Percentiles rank a stretch among this genome's conserved stretches.
phyloP scores from a whole-genome alignment of 441 rosid species.

The Adansonia grandidieri region DNA sequence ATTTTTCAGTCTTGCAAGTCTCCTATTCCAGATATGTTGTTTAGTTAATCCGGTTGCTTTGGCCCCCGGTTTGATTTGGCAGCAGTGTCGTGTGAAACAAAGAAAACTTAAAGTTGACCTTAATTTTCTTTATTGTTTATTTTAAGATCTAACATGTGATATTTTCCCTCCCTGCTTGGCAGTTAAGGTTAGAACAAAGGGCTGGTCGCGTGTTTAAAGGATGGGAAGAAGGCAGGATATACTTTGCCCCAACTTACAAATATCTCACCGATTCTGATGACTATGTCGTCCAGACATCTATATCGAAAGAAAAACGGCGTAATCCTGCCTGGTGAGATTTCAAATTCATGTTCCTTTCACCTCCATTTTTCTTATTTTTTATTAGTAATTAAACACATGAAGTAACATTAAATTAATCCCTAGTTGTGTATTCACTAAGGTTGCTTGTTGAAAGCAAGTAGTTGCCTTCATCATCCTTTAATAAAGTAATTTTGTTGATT shows the following conservation, averaged over 20 bases:
- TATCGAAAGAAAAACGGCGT: conserved; percentile 69
- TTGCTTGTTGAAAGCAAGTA: conserved; percentile 27
- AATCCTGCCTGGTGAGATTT: conserved; percentile 86
- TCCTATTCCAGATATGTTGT: no score
- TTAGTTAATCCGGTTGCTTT: not conserved
- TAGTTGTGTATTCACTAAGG: conserved; percentile 25
- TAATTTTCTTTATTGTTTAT: not conserved
- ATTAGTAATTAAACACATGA: not conserved
- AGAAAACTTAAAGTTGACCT: not conserved
- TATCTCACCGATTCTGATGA: conserved; percentile 66
- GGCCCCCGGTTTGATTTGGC: not conserved
- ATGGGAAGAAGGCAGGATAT: conserved; percentile 88
- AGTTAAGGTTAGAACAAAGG: conserved; percentile 72
- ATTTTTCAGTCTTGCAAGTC: no score
- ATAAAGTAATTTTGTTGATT: not conserved
- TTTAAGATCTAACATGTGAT: conserved; percentile 12
- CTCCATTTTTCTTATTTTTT: not conserved
- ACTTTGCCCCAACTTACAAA: conserved; percentile 92
- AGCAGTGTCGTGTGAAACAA: not conserved
- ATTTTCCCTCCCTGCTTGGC: conserved; percentile 25
- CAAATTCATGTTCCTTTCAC: conserved; percentile 1
- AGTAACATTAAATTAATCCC: conserved; percentile 23
- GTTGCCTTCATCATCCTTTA: conserved; percentile 17
- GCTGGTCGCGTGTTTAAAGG: conserved; percentile 84
- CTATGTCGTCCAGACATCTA: conserved; percentile 60